phyloP scores from a whole-genome alignment of 768 basidiomycete species.

The Phaffia tasmanica region DNA sequence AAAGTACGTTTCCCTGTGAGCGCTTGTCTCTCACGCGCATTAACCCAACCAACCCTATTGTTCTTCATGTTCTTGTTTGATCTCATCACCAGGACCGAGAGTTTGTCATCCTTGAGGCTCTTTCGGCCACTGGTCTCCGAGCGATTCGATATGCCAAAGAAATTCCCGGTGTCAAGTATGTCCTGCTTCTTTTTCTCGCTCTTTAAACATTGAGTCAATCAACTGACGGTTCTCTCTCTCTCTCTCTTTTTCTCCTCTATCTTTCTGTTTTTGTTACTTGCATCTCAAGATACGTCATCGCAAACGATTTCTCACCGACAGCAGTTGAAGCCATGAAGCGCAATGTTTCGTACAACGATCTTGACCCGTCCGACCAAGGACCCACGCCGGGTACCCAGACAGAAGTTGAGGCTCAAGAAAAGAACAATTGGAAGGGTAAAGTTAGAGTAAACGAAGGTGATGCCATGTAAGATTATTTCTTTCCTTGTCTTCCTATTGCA shows the following conservation, averaged over 20 bases:
- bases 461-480: conserved; percentile 56
- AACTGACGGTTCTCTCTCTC: conserved; percentile 1
- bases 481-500: not conserved
- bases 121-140: conserved; percentile 89
- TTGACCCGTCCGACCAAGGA: conserved; percentile 39
- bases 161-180: conserved; percentile 78
- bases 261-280: not conserved
- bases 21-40: not conserved
- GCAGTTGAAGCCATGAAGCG: conserved; percentile 75
- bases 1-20: not conserved
- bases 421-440: conserved; percentile 41
- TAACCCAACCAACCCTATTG: not conserved
- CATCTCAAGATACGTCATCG: conserved; percentile 64
- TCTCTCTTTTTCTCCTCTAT: not conserved
- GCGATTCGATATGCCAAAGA: conserved; percentile 97
- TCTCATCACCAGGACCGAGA: conserved; percentile 50
- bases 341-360: conserved; percentile 71
- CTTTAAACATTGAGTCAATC: not conserved
- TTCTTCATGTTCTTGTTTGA: not conserved
- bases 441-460: conserved; percentile 84
- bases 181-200: conserved; percentile 10
- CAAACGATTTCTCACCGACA: conserved; percentile 77
- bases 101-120: conserved; percentile 75
- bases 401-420: conserved; percentile 4
- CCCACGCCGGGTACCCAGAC: conserved; percentile 21